These are phyloP conservation scores for Brassica carinata DNA, from an alignment of 345 rosid species.

Conservation along the genomic window DNA sequence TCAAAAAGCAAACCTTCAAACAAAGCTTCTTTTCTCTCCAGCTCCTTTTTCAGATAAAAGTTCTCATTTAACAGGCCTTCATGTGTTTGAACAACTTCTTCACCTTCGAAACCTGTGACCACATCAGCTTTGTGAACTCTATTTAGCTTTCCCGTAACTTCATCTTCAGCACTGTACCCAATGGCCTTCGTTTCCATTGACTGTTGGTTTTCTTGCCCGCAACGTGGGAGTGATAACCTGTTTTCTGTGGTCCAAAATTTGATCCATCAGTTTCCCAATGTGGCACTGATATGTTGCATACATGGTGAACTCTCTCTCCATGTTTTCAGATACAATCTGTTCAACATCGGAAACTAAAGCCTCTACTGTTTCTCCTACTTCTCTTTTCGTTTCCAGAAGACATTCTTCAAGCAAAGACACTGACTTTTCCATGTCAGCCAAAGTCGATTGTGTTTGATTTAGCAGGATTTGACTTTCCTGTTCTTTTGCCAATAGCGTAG, in stretches of 20 bases:
- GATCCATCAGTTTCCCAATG: constrained; percentile 44
- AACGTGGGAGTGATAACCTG: constrained; percentile 5
- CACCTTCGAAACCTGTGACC: constrained; percentile 40
- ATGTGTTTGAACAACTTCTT: constrained; percentile 34
- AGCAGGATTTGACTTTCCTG: constrained; percentile 53
- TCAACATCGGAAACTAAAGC: constrained; percentile 57
- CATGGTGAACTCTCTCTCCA: constrained; percentile 61
- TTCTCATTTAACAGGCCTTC: constrained; percentile 50
- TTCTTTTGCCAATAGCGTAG: constrained; percentile 52
- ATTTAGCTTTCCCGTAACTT: constrained; percentile 19
- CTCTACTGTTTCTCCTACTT: constrained; percentile 55
- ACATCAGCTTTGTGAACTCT: constrained; percentile 27
- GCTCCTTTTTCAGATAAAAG: constrained; percentile 61
- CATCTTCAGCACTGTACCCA: constrained; percentile 32
- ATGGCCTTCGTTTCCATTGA: constrained; percentile 17
- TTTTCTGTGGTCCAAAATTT: constrained; percentile 37
- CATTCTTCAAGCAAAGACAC: constrained; percentile 61
- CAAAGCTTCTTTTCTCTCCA: constrained; percentile 75
- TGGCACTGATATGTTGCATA: constrained; percentile 56
- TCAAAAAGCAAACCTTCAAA: constrained; percentile 89
- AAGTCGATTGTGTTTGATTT: constrained; percentile 46
- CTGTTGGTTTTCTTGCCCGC: constrained; percentile 28
- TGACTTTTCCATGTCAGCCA: constrained; percentile 51
- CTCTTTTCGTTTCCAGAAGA: constrained; percentile 61
- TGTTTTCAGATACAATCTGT: constrained; percentile 52